Percentiles rank a stretch among this genome's conserved stretches.
phyloP scores from a whole-genome alignment of 1,139 yeast species.

The Zygosaccharomyces sapae region DNA sequence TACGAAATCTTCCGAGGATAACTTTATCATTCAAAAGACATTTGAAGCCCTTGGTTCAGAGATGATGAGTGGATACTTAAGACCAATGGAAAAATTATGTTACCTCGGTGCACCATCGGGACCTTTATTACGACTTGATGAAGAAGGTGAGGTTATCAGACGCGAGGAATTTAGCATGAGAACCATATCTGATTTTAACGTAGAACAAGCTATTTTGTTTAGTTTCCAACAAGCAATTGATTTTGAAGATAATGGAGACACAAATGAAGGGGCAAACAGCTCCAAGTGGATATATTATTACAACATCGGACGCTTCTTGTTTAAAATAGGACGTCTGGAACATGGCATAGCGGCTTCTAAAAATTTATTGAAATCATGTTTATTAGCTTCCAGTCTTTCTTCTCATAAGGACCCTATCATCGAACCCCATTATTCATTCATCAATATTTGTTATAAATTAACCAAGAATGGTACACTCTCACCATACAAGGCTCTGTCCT shows the following conservation, averaged over 20 bases:
- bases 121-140: conserved; percentile 22
- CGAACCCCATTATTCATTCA: conserved; percentile 70
- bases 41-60: conserved; percentile 32
- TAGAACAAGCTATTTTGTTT: conserved; percentile 32
- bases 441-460: conserved; percentile 57
- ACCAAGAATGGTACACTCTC: conserved; percentile 41
- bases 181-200: conserved; percentile 27
- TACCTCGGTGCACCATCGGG: conserved; percentile 27
- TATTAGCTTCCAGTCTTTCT: conserved; percentile 41
- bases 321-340: conserved; percentile 41
- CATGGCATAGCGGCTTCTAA: conserved; percentile 38
- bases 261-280: background rate
- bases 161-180: conserved; percentile 24
- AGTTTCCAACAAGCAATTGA: conserved; percentile 45
- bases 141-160: conserved; percentile 31
- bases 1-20: conserved; percentile 16
- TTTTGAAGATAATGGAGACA: conserved; percentile 32
- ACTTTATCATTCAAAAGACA: conserved; percentile 31
- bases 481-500: conserved; percentile 39
- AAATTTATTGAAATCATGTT: conserved; percentile 43
- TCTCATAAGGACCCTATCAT: conserved; percentile 52
- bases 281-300: conserved; percentile 61
- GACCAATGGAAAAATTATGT: conserved; percentile 56
- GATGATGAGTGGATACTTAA: conserved; percentile 34
- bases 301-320: conserved; percentile 56